Evolutionary conservation across 2,329 filamentous ascomycete species (phyloP).

Genomic region (Sphaceloma murrayae): DNA sequence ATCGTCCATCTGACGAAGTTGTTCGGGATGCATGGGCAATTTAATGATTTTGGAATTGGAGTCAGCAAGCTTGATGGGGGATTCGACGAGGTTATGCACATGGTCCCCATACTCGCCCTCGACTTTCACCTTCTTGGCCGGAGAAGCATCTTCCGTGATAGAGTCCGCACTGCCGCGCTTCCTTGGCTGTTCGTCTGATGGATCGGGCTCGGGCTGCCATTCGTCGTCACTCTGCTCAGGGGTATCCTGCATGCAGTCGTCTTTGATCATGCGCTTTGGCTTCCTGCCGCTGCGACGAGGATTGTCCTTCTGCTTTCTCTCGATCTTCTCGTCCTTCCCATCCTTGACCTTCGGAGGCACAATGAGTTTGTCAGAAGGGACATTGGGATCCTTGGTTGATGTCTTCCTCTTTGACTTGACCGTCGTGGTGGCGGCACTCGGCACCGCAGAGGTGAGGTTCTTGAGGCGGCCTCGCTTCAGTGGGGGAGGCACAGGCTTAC

Average conservation of each 20-base stretch:
- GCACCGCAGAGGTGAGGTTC: constrained; percentile 3
- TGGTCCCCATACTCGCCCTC: not conserved
- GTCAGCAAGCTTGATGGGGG: not conserved
- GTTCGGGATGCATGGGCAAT: not conserved
- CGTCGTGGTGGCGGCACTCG: not conserved
- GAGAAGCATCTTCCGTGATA: not conserved
- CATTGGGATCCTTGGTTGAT: not conserved
- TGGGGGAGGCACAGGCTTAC: constrained; percentile 21
- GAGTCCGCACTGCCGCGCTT: not conserved
- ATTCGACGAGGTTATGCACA: constrained; percentile 1
- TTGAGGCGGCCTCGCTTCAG: constrained; percentile 1
- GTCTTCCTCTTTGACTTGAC: not conserved
- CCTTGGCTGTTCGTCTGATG: not conserved
- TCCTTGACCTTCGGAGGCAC: constrained; percentile 2
- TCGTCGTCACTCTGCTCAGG: not conserved
- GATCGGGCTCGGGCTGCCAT: too few species aligned
- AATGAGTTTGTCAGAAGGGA: not conserved
- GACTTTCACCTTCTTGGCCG: constrained; percentile 1
- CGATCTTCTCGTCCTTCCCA: not conserved
- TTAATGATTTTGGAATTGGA: not conserved
- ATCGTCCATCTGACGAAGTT: not conserved
- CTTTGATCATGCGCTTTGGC: constrained; percentile 7
- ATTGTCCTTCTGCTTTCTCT: not conserved
- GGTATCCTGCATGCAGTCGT: not conserved
- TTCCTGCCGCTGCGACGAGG: constrained; percentile 5